Evolutionary conservation across 2,329 filamentous ascomycete genomes (phyloP).

Genomic region (Fusarium sp.): DNA sequence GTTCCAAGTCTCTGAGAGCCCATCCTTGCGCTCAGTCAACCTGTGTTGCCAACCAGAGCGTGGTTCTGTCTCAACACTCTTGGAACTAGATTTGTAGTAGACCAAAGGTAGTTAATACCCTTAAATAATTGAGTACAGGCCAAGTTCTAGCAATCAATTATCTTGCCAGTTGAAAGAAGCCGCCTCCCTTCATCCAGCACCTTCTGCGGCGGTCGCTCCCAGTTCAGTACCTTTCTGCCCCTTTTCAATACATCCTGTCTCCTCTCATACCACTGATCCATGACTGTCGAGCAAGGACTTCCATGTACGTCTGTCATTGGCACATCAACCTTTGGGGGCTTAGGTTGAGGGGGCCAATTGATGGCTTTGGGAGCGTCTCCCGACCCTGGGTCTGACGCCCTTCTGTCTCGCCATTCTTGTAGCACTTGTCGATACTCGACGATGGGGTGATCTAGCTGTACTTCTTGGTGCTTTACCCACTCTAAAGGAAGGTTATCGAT

Average conservation of each 20-base stretch:
- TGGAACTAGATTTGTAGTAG: neutral
- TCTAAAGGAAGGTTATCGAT: slow-evolving; percentile 14
- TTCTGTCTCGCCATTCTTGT: slow-evolving; percentile 38
- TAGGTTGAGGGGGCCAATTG: slow-evolving; percentile 34
- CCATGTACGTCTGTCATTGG: slow-evolving; percentile 2
- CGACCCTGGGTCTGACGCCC: neutral
- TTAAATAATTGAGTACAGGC: rapidly evolving
- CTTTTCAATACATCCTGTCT: slow-evolving; percentile 28
- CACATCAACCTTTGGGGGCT: slow-evolving; percentile 17
- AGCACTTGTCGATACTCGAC: slow-evolving; percentile 43
- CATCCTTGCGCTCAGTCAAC: neutral
- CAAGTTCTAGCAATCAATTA: slow-evolving; percentile 11
- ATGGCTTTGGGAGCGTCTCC: slow-evolving; percentile 5
- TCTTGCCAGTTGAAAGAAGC: slow-evolving; percentile 22
- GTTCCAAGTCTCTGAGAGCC: neutral
- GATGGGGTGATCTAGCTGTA: slow-evolving; percentile 48
- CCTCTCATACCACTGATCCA: slow-evolving; percentile 22
- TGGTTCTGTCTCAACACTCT: neutral
- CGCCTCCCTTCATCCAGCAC: slow-evolving; percentile 11
- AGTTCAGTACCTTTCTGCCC: slow-evolving; percentile 36
- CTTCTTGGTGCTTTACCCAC: slow-evolving; percentile 50
- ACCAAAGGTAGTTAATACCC: rapidly evolving
- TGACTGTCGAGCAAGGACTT: neutral
- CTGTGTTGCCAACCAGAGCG: rapidly evolving
- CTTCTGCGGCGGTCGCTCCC: slow-evolving; percentile 41